Percentiles rank a stretch among this genome's conserved stretches.
These are phyloP conservation scores for Rubus idaeus DNA, from an alignment of 306 rosid genomes.

Conservation along the genomic window DNA sequence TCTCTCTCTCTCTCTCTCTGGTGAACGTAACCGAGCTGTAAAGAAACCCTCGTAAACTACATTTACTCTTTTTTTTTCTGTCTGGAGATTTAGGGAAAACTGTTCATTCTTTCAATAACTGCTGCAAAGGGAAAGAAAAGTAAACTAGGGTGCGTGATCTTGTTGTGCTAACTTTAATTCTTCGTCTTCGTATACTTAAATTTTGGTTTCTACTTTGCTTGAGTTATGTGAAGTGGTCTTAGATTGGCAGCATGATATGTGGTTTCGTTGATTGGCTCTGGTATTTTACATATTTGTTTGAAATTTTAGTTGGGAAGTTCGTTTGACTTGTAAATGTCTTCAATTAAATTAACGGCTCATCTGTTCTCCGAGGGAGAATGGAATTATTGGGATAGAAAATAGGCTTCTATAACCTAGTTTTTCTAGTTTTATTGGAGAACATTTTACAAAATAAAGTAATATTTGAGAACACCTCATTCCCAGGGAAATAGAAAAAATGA, in stretches of 20 bases:
- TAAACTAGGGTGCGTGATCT: neutral
- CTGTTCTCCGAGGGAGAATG: neutral
- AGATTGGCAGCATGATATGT: neutral
- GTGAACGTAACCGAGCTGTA: neutral
- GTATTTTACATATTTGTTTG: neutral
- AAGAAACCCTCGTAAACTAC: neutral
- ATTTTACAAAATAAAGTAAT: neutral
- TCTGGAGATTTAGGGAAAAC: neutral
- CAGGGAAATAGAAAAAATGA: neutral
- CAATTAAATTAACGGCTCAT: neutral
- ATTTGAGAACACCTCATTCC: neutral
- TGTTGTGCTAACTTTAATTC: neutral
- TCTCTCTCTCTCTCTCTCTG: neutral
- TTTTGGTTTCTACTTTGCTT: neutral
- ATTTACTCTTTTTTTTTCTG: neutral
- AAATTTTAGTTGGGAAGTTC: neutral
- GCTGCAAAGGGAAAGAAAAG: neutral
- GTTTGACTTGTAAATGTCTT: neutral
- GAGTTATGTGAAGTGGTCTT: neutral
- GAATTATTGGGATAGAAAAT: neutral
- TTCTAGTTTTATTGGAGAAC: neutral
- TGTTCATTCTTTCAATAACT: neutral
- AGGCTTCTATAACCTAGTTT: too few species aligned
- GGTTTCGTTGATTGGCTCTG: neutral
- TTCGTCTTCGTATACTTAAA: neutral